phyloP scores from a whole-genome alignment of 140 eudicot genomes.

The Cichorium intybus region DNA sequence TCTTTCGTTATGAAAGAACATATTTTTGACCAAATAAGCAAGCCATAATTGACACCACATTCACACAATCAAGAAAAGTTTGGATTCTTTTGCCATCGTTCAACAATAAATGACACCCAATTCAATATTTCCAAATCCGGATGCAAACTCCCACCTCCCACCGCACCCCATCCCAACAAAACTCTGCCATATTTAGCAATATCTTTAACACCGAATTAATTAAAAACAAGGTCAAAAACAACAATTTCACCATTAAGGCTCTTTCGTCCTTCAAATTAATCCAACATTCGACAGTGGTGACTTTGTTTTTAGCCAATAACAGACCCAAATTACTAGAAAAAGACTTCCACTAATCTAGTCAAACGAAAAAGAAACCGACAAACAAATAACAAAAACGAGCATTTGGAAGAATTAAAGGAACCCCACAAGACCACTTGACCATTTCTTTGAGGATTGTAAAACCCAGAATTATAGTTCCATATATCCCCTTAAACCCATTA shows the following conservation, averaged over 20 bases:
- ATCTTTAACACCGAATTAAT: not conserved
- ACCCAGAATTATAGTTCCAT: slow-evolving; percentile 27
- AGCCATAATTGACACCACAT: slow-evolving; percentile 29
- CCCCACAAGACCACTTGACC: slow-evolving; percentile 2
- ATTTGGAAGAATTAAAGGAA: not conserved
- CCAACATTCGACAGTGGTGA: slow-evolving; percentile 16
- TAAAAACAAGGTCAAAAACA: not conserved
- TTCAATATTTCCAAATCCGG: slow-evolving; percentile 1
- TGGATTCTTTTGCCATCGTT: slow-evolving; percentile 4
- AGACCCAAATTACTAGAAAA: slow-evolving; percentile 11
- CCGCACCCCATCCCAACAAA: slow-evolving; percentile 13
- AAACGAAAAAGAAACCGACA: not conserved
- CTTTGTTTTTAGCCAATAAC: slow-evolving; percentile 14
- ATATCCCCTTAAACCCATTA: slow-evolving; percentile 27
- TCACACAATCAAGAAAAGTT: slow-evolving; percentile 2
- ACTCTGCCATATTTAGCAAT: slow-evolving; percentile 9
- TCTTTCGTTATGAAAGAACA: slow-evolving; percentile 15
- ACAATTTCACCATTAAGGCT: not conserved
- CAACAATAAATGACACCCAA: slow-evolving; percentile 25
- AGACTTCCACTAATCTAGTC: slow-evolving; percentile 19
- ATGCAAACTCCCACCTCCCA: not conserved
- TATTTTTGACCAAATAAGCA: slow-evolving; percentile 28
- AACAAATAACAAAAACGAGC: slow-evolving; percentile 2
- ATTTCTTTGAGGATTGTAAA: not conserved
- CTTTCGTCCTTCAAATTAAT: slow-evolving; percentile 1